These are phyloP conservation scores for Conidiobolus coronatus DNA, from an alignment of 371 early-diverging fungal genomes.

Conservation along the genomic window DNA sequence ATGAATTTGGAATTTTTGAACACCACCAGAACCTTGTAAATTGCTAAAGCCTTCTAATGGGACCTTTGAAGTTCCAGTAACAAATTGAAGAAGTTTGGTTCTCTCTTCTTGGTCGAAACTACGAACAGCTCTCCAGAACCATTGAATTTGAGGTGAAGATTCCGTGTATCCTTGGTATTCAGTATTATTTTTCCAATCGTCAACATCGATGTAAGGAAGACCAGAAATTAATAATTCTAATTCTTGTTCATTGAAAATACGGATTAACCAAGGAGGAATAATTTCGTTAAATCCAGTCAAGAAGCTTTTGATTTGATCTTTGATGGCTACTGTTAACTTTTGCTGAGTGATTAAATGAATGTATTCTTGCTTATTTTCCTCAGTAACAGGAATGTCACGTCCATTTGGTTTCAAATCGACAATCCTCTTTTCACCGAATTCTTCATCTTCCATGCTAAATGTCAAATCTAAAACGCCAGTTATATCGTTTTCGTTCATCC, in stretches of 20 bases:
- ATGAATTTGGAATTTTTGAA: slow-evolving; percentile 97
- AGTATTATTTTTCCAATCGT: slow-evolving; percentile 98
- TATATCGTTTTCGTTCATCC: slow-evolving; percentile 95
- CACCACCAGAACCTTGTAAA: slow-evolving; percentile 81
- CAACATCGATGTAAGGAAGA: slow-evolving; percentile 93
- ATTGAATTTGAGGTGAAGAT: slow-evolving; percentile 76
- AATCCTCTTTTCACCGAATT: slow-evolving; percentile 68
- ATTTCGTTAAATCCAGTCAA: slow-evolving; percentile 90
- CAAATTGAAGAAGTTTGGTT: slow-evolving; percentile 94
- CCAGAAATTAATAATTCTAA: slow-evolving; percentile 96
- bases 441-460: slow-evolving; percentile 82
- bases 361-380: slow-evolving; percentile 93
- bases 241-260: slow-evolving; percentile 97
- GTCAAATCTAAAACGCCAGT: slow-evolving; percentile 87
- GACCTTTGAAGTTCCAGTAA: slow-evolving; percentile 95
- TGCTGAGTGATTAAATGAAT: slow-evolving; percentile 80
- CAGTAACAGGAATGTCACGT: slow-evolving; percentile 77
- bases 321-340: slow-evolving; percentile 65
- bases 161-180: slow-evolving; percentile 79
- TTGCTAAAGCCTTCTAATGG: slow-evolving; percentile 91
- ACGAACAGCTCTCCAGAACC: slow-evolving; percentile 99
- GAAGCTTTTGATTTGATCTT: slow-evolving; percentile 84
- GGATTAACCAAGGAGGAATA: slow-evolving; percentile 70
- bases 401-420: slow-evolving; percentile 84
- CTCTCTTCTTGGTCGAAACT: slow-evolving; percentile 91